Evolutionary conservation across 306 rosid species (phyloP).

Genomic region (Mimosa bimucronata): DNA sequence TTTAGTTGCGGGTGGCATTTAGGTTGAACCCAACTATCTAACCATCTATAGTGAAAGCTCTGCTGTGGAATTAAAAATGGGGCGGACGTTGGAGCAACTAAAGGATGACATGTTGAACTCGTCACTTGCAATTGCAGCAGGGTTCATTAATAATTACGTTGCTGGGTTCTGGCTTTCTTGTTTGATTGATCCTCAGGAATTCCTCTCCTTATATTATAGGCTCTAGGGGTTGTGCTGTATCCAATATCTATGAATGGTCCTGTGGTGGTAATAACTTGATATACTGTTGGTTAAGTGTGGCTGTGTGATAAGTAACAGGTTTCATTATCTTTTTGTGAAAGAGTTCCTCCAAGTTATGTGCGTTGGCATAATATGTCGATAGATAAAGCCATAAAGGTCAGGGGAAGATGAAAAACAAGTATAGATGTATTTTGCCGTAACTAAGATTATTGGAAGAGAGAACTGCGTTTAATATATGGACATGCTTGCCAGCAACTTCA

Average conservation of each 20-base stretch:
- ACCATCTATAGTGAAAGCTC: not conserved
- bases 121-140: not conserved
- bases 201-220: not conserved
- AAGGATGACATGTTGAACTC: not conserved
- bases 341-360: not conserved
- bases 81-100: not conserved
- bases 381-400: not conserved
- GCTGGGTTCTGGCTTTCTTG: not conserved
- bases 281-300: not conserved
- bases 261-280: not conserved
- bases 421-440: not conserved
- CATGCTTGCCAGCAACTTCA: conserved; percentile 30
- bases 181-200: conserved; percentile 7
- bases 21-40: not conserved
- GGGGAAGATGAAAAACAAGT: conserved; percentile 32
- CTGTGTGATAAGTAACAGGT: not conserved
- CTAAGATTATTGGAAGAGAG: not conserved
- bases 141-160: not conserved
- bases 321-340: not conserved
- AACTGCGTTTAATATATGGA: not conserved
- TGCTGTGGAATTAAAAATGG: not conserved
- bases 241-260: not conserved
- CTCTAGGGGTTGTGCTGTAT: not conserved
- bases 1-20: conserved; percentile 9
- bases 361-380: not conserved